These are phyloP conservation scores for Termitomyces eurrhizus DNA, from an alignment of 768 basidiomycete species.

Conservation along the genomic window DNA sequence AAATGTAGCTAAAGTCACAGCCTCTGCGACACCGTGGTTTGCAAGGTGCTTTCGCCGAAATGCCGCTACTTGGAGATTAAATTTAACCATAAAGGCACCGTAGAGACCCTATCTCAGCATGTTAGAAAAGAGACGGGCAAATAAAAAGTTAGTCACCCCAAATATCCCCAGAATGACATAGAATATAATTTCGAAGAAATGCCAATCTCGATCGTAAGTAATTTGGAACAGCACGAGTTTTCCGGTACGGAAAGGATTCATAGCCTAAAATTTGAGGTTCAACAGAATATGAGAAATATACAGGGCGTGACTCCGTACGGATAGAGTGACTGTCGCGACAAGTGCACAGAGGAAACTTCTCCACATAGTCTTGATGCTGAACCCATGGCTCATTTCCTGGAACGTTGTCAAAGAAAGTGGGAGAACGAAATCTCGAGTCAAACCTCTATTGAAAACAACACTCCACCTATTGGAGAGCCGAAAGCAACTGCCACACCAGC, in stretches of 20 bases:
- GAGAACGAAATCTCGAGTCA: neutral
- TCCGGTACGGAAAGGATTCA: slow-evolving; percentile 98
- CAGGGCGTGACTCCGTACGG: slow-evolving; percentile 53
- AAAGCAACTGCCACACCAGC: slow-evolving; percentile 99
- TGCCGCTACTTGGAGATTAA: slow-evolving; percentile 91
- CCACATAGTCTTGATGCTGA: slow-evolving; percentile 99
- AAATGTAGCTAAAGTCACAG: slow-evolving; percentile 80
- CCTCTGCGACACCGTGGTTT: slow-evolving; percentile 84
- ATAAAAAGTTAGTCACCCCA: slow-evolving; percentile 56
- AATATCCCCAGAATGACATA: slow-evolving; percentile 95
- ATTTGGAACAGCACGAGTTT: slow-evolving; percentile 98
- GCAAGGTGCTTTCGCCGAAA: slow-evolving; percentile 90
- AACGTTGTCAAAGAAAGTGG: neutral
- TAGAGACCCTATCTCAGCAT: slow-evolving; percentile 75
- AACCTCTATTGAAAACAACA: slow-evolving; percentile 96
- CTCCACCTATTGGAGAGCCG: slow-evolving; percentile 96
- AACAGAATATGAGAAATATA: slow-evolving; percentile 2
- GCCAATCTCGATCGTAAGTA: slow-evolving; percentile 97
- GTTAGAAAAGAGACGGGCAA: slow-evolving; percentile 8
- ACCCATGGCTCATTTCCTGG: slow-evolving; percentile 97
- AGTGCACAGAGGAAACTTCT: slow-evolving; percentile 95
- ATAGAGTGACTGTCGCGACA: slow-evolving; percentile 92
- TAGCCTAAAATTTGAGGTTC: slow-evolving; percentile 51
- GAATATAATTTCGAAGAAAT: slow-evolving; percentile 97
- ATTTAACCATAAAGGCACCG: slow-evolving; percentile 95